Conservation (phyloP, 2,329 filamentous ascomycete genomes). For the Pseudogymnoascus pannorum region DNA sequence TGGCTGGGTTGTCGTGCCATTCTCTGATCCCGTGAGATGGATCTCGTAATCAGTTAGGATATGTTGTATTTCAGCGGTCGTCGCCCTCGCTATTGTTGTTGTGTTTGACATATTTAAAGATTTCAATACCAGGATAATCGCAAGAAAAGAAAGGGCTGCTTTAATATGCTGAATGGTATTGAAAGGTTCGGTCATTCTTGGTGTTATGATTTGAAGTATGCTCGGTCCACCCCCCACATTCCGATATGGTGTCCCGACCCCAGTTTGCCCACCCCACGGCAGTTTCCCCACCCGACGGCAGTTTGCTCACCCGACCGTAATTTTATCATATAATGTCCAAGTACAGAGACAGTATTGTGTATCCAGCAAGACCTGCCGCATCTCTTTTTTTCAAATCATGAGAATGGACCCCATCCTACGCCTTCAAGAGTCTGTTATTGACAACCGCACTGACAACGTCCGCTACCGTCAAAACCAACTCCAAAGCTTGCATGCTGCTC, state of each 20-base stretch:
- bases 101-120: neutral
- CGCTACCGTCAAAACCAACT: constrained; percentile 40
- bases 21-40: constrained; percentile 32
- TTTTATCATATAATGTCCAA: neutral
- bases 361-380: neutral
- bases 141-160: neutral
- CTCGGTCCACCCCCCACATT: neutral
- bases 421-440: constrained; percentile 31
- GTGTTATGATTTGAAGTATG: neutral
- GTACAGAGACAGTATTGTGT: neutral
- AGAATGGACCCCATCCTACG: constrained; percentile 10
- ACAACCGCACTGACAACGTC: constrained; percentile 38
- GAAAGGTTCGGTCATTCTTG: neutral
- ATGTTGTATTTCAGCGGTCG: neutral
- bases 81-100: neutral
- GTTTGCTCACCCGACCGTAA: neutral
- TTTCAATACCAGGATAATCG: neutral
- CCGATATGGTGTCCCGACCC: neutral
- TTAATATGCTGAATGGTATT: neutral
- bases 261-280: too few relatives aligned
- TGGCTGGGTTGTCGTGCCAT: constrained; percentile 9
- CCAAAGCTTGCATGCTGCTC: constrained; percentile 33
- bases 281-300: too few relatives aligned
- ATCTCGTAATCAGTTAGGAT: constrained; percentile 40
- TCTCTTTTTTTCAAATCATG: neutral